Base-by-base conservation (phyloP, 768 basidiomycete species). In the Panaeolus cyanescens region DNA sequence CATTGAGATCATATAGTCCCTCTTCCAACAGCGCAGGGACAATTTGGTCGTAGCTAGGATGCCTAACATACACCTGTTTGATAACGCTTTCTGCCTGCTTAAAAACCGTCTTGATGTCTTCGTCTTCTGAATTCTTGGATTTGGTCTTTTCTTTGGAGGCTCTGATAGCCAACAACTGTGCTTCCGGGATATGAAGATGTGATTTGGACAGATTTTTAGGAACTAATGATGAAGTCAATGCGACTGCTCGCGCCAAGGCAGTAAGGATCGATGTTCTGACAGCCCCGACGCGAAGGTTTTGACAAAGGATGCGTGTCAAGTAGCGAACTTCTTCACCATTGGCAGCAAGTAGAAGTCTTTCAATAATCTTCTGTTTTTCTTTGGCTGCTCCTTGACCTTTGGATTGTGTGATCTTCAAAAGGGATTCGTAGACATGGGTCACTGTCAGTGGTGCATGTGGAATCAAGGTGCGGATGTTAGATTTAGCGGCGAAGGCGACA, bases 321-420 rank as follows among this genome's bases (percentile, higher is more conserved):
- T 87, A 97, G 30, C 94, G 83, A n/a, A 85, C 82, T 75, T 97
- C 93, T 73, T 96, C 95, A 22, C 94, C 95, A 61, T 81, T 85
- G 0, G 95, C 90, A 9, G 92, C 83, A 5, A 96, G 83, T n/a
- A 96, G 83, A 22, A 96, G 79, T 68, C 84, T 89, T 70, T 94
- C 88, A 1, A 95, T 89, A 17, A 93, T 79, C 36, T 85, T 85
- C 55, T 91, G 90, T 71, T 93, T 95, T 62, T 85, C 80, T 66
- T 85, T 90, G 2, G 85, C 81, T 37, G 92, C 88, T 19, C 94
- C 93, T 65, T 83, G 80, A 0, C 95, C 94, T 72, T 86, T 93
- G 39, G 85, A 80, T 10, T 72, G 69, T 1, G 90, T 81, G 32
- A 96, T 88, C 64, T 84, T 84, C 58, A 91, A 71, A 58, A 96